Base-by-base conservation (phyloP, 331 rosid genomes). In the Ulmus americana region DNA sequence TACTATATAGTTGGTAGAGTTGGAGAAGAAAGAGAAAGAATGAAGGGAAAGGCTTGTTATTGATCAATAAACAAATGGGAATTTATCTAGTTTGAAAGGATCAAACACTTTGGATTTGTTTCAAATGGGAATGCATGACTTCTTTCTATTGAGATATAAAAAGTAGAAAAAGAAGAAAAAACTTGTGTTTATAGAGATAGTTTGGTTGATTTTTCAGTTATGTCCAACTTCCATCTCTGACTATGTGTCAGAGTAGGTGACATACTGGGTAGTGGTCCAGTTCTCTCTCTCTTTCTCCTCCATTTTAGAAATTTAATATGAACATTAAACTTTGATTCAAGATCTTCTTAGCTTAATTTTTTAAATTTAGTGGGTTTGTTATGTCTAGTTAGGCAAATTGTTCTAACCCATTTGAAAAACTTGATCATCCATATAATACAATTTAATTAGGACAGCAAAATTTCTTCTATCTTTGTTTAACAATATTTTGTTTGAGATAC, bases 1-100 rank as follows among this genome's bases (percentile, higher is more conserved):
- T 18, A 44, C 43, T 47, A 39, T 61, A 61, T 40, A 20, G 74
- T 68, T 61, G 84, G 95, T 83, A 74, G 81, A 81, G 76, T 67
- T 58, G 71, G 42, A 72, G 56, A 58, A 38, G 59, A 59, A 41
- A 46, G 68, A 28, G 69, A 54, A 59, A 45, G 67, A 6, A n/a
- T n/a, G 45, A 55, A 22, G 11, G 39, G 13, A 11, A 35, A 8
- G 2, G 11, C 16, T 55, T 55, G 6, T 7, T 55, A 3, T 0
- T 55, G 65, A 44, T 41, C 59, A 70, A 44, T 3, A 64, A 54
- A 60, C 41, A 10, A 40, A 9, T 38, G 50, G 14, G 14, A 45
- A 41, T 20, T n/a, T 48, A 59, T 42, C 28, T 10, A 43, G 75
- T 69, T 66, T 38, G 54, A 79, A 68, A 74, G 67, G 53, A 43